Evolutionary conservation across 2,329 filamentous ascomycete species (phyloP).

Genomic region (Arthrobotrys megalospora): DNA sequence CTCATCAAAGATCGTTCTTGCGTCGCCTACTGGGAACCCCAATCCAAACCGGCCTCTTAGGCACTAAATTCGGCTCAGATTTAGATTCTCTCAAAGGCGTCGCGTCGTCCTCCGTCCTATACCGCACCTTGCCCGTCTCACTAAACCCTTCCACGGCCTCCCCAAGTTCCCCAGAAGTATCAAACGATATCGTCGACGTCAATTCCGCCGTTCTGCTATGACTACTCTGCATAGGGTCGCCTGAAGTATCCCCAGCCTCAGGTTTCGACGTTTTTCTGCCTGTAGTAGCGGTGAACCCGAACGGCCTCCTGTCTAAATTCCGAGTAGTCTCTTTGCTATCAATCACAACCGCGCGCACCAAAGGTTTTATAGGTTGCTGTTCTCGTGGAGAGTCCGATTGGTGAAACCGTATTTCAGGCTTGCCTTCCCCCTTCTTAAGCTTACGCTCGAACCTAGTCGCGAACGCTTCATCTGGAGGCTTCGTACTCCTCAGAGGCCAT

Average conservation of each 20-base stretch:
- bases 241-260: no score
- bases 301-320: no score
- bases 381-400: no score
- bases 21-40: constrained; percentile 40
- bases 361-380: not conserved
- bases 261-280: no score
- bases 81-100: not conserved
- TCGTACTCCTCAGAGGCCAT: not conserved
- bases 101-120: constrained; percentile 20
- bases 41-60: constrained; percentile 36
- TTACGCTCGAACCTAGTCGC: not conserved
- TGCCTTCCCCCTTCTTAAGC: not conserved
- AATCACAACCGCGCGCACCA: not conserved
- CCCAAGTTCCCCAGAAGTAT: constrained; percentile 19
- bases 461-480: not conserved
- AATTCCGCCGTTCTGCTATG: not conserved
- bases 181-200: constrained; percentile 3
- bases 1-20: constrained; percentile 12
- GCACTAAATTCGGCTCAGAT: constrained; percentile 12
- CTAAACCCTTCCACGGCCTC: constrained; percentile 5
- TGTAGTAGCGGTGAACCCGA: no score
- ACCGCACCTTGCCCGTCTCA: not conserved
- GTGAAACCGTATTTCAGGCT: not conserved
- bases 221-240: not conserved
- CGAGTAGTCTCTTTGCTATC: not conserved